phyloP scores from a whole-genome alignment of 352 stramenopile genomes.

The Globisporangium camurandrum region DNA sequence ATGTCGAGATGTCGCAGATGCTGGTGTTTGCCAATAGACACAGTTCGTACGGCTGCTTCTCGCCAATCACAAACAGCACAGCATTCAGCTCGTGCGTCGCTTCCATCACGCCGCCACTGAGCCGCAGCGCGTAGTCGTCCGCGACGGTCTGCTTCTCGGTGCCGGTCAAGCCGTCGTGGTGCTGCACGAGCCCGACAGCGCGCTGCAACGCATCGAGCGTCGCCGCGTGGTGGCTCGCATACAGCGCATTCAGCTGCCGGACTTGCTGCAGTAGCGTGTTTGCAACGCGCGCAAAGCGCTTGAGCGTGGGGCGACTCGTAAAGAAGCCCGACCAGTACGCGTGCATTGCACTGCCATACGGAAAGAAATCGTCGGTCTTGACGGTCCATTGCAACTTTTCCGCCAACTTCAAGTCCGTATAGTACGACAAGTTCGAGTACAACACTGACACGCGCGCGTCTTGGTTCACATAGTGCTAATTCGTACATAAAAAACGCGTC shows the following conservation, averaged over 20 bases:
- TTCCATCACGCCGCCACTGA: constrained; percentile 78
- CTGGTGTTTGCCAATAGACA: constrained; percentile 88
- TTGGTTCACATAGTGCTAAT: constrained; percentile 87
- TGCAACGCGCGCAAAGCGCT: constrained; percentile 86
- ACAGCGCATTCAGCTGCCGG: constrained; percentile 86
- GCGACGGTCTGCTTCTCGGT: constrained; percentile 94
- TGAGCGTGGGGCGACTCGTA: constrained; percentile 90
- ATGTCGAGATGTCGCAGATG: constrained; percentile 76
- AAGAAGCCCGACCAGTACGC: constrained; percentile 97
- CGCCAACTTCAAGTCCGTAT: constrained; percentile 90
- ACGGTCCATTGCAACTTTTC: constrained; percentile 74
- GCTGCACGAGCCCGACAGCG: constrained; percentile 90
- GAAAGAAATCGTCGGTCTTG: constrained; percentile 97
- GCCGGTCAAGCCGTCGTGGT: constrained; percentile 94
- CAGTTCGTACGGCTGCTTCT: constrained; percentile 53
- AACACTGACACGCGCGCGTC: constrained; percentile 90
- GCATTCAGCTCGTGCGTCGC: constrained; percentile 63
- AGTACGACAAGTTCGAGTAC: constrained; percentile 95
- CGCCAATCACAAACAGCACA: constrained; percentile 65
- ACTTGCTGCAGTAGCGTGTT: constrained; percentile 87
- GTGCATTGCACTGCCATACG: constrained; percentile 89
- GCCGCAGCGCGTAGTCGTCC: constrained; percentile 91
- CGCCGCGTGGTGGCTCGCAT: constrained; percentile 51
- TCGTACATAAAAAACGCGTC: no score
- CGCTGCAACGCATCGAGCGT: constrained; percentile 70